A percentile compares a stretch with the other conserved stretches of the same genome.
Evolutionary conservation across 2,329 filamentous ascomycete species (phyloP).

Genomic region (Anisogramma anomala): DNA sequence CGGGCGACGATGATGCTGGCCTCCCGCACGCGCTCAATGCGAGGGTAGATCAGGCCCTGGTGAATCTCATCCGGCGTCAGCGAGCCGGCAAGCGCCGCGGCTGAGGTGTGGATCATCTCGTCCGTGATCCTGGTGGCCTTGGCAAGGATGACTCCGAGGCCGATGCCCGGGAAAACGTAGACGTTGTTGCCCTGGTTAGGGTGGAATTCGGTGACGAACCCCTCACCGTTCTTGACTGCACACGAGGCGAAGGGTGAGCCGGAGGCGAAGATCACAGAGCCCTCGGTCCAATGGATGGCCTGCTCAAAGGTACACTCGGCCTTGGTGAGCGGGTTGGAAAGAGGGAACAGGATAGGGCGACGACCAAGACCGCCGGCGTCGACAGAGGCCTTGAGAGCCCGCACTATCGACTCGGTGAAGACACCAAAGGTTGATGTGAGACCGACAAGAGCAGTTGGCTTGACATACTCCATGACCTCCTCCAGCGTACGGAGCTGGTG

Average conservation of each 20-base stretch:
- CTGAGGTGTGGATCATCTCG: conserved; percentile 93
- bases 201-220: conserved; percentile 51
- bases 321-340: conserved; percentile 92
- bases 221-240: conserved; percentile 49
- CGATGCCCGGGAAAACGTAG: conserved; percentile 95
- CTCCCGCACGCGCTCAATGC: conserved; percentile 82
- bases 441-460: conserved; percentile 89
- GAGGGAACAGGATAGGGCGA: conserved; percentile 83
- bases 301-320: conserved; percentile 97
- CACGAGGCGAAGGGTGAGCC: conserved; percentile 81
- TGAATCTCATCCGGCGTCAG: conserved; percentile 73
- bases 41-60: conserved; percentile 79
- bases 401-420: conserved; percentile 79
- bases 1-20: conserved; percentile 77
- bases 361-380: conserved; percentile 57
- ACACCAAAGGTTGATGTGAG: conserved; percentile 88
- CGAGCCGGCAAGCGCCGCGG: conserved; percentile 64
- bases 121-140: conserved; percentile 82
- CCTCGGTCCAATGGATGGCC: conserved; percentile 81
- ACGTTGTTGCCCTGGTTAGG: conserved; percentile 76
- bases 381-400: conserved; percentile 53
- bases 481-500: conserved; percentile 68
- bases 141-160: conserved; percentile 81
- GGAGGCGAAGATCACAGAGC: conserved; percentile 84
- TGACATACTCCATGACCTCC: conserved; percentile 87